Percentiles rank a stretch among this genome's conserved stretches.
Evolutionary conservation across 2,329 filamentous ascomycete genomes (phyloP).

Genomic region (Hypoxylon sp.): DNA sequence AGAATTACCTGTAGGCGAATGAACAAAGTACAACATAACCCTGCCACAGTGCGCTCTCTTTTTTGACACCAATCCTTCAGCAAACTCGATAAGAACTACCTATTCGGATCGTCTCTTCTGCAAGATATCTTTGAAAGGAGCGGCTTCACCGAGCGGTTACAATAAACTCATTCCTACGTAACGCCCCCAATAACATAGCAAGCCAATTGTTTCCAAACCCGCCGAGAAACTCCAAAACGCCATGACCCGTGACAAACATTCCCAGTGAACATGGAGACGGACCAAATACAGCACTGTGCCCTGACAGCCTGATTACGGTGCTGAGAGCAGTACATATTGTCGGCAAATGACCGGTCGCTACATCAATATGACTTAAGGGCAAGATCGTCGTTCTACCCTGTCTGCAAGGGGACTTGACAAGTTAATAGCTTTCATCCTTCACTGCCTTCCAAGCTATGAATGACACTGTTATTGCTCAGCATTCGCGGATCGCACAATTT

Average conservation of each 20-base stretch:
- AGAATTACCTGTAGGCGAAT: constrained; percentile 10
- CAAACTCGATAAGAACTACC: constrained; percentile 7
- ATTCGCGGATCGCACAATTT: neutral
- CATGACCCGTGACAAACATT: neutral
- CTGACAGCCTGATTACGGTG: constrained; percentile 14
- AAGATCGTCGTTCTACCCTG: constrained; percentile 30
- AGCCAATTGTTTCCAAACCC: neutral
- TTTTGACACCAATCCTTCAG: constrained; percentile 35
- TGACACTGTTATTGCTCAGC: neutral
- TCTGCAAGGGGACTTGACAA: constrained; percentile 3
- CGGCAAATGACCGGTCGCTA: constrained; percentile 31
- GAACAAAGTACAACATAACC: constrained; percentile 20
- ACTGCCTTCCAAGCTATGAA: constrained; percentile 1
- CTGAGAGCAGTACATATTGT: neutral
- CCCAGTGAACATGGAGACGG: constrained; percentile 11
- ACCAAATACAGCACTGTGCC: constrained; percentile 14
- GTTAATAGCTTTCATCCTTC: constrained; percentile 15
- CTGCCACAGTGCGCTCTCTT: constrained; percentile 37
- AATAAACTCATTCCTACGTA: neutral
- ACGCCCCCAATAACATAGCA: neutral
- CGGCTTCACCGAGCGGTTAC: constrained; percentile 3
- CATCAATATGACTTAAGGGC: constrained; percentile 24
- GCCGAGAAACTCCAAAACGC: neutral
- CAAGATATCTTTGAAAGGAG: constrained; percentile 15
- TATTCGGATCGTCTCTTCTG: constrained; percentile 6